Conservation (phyloP, 2,329 filamentous ascomycete genomes). For the Penicillium palitans region DNA sequence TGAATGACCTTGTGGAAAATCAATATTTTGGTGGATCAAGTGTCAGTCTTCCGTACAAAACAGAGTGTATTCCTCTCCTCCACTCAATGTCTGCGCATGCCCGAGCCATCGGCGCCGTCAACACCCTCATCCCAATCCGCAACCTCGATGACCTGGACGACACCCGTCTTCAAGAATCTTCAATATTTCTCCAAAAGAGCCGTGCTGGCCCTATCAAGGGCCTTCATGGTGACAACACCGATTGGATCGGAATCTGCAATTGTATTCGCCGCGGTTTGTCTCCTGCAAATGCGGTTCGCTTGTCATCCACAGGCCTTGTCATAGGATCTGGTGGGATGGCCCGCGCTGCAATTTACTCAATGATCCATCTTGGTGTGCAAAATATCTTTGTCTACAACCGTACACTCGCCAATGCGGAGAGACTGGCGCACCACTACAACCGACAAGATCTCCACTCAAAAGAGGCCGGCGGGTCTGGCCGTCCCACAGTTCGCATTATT, state of each 20-base stretch:
- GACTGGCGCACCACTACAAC: conserved; percentile 39
- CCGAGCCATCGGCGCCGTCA: conserved; percentile 72
- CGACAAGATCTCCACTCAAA: conserved; percentile 30
- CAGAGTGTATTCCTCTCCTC: conserved; percentile 65
- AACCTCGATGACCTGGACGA: conserved; percentile 52
- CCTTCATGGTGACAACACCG: conserved; percentile 76
- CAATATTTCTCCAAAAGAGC: conserved; percentile 59
- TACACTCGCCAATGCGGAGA: conserved; percentile 37
- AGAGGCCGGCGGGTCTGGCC: conserved; percentile 19
- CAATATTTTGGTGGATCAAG: conserved; percentile 70
- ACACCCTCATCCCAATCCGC: conserved; percentile 72
- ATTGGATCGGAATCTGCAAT: conserved; percentile 76
- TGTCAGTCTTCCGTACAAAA: conserved; percentile 72
- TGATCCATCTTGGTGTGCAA: conserved; percentile 41
- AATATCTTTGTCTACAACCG: conserved; percentile 43
- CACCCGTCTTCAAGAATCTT: conserved; percentile 58
- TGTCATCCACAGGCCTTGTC: conserved; percentile 58
- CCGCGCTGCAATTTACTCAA: conserved; percentile 43
- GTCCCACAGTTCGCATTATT: conserved; percentile 32
- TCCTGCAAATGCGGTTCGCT: conserved; percentile 65
- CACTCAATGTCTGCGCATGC: conserved; percentile 70
- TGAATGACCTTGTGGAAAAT: conserved; percentile 65
- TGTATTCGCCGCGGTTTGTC: conserved; percentile 72
- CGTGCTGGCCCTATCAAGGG: conserved; percentile 66
- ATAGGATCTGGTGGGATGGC: conserved; percentile 60